Evolutionary conservation across 371 early-diverging fungal genomes (phyloP), one percentile per base, ranked within the genome.

Genomic region (Mortierella sp.): DNA sequence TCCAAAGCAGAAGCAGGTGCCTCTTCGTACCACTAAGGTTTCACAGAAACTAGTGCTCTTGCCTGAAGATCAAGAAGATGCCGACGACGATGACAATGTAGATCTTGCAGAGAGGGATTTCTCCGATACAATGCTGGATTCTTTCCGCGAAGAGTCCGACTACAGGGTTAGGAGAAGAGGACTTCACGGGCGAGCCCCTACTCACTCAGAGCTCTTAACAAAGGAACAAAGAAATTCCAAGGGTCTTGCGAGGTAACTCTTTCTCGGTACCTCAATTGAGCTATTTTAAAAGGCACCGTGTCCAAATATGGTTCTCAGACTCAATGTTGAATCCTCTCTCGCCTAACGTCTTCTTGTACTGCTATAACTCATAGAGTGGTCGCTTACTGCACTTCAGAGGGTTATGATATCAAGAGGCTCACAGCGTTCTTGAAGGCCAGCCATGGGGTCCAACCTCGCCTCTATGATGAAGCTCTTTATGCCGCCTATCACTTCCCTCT

Each of bases 11-110:
- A 84, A 86, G 36, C 81, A 76, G 50, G 81, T 80, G 36, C 93
- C 93, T 9, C 87, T 90, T 40, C 89, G 97, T 76, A 97, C 96
- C 10, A 96, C 96, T 24, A 97, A 96, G 83, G 90, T 92, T 24
- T 92, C 94, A 24, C 96, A 96, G 77, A 98, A 98, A 86, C 88
- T 97, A 5, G 93, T 94, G 0, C 84, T 98, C 41, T 93, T 98
- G 64, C 97, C 98, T 15, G 94, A 94, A 70, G 96, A 94, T 58
- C 90, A 87, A 28, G 91, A 92, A 10, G 76, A 74, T 22, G 85
- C 74, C 33, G 78, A 76, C 4, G 55, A 76, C 4, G 55, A 84
- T 11, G 84, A 85, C 16, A 77, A 84, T 24, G 71, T 74, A n/a
- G 86, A 82, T 3, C 52, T 71, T 9, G 70, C 73, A 9, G 87